These are phyloP conservation scores for Barbarea vulgaris DNA, from an alignment of 345 rosid species.

Conservation along the genomic window DNA sequence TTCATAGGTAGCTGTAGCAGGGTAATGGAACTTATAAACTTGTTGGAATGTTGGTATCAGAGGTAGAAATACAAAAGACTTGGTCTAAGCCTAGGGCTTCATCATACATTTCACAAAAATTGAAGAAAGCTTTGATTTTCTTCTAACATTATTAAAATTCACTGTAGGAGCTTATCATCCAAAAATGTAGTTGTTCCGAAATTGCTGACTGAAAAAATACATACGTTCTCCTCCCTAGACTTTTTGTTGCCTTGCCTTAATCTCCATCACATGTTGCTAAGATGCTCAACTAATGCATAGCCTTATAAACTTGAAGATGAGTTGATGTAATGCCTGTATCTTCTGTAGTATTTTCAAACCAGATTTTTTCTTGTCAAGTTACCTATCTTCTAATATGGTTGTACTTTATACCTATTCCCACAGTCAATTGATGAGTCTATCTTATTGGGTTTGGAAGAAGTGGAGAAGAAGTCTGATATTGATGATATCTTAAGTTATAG, in stretches of 20 bases:
- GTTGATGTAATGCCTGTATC: conserved; percentile 11
- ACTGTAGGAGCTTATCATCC: conserved; percentile 16
- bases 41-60: conserved; percentile 15
- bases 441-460: conserved; percentile 75
- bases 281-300: background rate
- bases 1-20: background rate
- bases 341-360: conserved; percentile 1
- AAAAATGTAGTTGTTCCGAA: conserved; percentile 7
- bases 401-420: conserved; percentile 36
- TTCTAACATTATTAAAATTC: background rate
- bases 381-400: conserved; percentile 32
- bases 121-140: background rate
- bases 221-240: conserved; percentile 17
- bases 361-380: conserved; percentile 11
- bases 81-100: conserved; percentile 16
- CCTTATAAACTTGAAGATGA: conserved; percentile 16
- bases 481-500: conserved; percentile 86
- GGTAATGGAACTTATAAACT: background rate
- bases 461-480: conserved; percentile 84
- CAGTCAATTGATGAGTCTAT: conserved; percentile 69
- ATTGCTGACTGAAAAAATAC: conserved; percentile 13
- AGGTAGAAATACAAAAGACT: conserved; percentile 3
- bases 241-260: conserved; percentile 8
- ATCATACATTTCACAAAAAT: background rate
- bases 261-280: conserved; percentile 18